Evolutionary conservation across 495 filamentous ascomycete species (phyloP), one percentile per base, ranked within the genome.

Genomic region (Penicillium goetzii): DNA sequence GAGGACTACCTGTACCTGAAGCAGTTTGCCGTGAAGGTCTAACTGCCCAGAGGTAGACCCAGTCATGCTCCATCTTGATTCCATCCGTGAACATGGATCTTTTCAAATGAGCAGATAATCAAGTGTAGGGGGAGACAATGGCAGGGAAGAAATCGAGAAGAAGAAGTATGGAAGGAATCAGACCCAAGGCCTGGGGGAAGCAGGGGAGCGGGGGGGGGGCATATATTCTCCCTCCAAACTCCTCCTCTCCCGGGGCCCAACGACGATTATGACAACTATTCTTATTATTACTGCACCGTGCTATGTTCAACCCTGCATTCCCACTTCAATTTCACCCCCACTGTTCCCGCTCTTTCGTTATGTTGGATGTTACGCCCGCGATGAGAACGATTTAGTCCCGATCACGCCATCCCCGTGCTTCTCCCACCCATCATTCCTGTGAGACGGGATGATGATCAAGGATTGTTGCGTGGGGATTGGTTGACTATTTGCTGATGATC

Each of bases 1-100:
- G 77, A 77, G n/a, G 87, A 97, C 74, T 98, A 97, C 68, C 86
- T 96, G 76, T 96, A 96, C 73, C 76, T 98, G 77, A 97, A 94
- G 86, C 82, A 86, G 66, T 98, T 96, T 76, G 91, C 90, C 58
- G 80, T 97, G 68, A 87, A 88, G 66, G 78, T 86, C n/a, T 83
- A 78, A 59, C 26, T 26, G 33, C 23, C 17, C 41, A 15, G 32
- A 59, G 21, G 38, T 17, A 45, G 40, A 26, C 47, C 30, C 25
- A 23, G 43, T 9, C 25, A 51, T 9, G 47, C n/a, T 49, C 23
- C 25, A 26, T 49, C 23, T 49, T 14, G 45, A 26, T 26, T 8
- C 10, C 21, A 25, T 21, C 10, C 45, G 15, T 10, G 23, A 2
- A 12, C 21, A 36, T 26, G 10, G 5, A 49, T 15, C 11, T 1